These are phyloP conservation scores for Crithidia fasciculata DNA, from an alignment of 208 protist species.

Conservation along the genomic window DNA sequence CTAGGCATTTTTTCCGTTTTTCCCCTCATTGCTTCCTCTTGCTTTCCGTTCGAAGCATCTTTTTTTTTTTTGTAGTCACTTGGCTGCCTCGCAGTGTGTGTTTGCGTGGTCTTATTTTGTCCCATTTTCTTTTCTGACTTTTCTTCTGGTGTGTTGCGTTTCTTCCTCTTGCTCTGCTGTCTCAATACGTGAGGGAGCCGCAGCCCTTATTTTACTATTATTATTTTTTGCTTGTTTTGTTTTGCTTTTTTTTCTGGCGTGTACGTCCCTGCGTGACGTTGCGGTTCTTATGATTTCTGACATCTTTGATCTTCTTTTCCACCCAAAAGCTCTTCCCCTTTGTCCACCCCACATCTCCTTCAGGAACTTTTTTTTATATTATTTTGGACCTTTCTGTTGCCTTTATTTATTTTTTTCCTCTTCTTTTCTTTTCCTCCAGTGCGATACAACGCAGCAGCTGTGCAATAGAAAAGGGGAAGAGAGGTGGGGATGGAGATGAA, in stretches of 20 bases:
- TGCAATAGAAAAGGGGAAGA: too few species aligned
- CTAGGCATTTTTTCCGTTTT: neutral
- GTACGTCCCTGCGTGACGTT: too few species aligned
- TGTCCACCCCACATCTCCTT: neutral
- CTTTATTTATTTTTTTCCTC: neutral
- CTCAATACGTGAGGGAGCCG: too few species aligned
- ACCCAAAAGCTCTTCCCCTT: too few species aligned
- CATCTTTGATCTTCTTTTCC: too few species aligned
- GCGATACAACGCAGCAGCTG: neutral
- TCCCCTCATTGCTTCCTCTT: constrained; percentile 3
- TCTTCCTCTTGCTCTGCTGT: too few species aligned
- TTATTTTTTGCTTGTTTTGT: too few species aligned
- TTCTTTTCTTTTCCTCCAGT: neutral
- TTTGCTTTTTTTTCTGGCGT: too few species aligned
- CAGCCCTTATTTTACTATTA: too few species aligned
- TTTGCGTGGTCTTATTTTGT: constrained; percentile 2
- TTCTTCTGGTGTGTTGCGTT: neutral
- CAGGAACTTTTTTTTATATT: neutral
- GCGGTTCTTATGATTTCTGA: too few species aligned
- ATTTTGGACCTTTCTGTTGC: too few species aligned
- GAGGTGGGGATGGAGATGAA: too few species aligned
- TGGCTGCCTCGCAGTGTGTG: neutral
- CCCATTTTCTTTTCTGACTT: constrained; percentile 7
- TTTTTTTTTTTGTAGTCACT: constrained; percentile 2
- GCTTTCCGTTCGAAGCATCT: constrained; percentile 9